These are phyloP conservation scores for Rhizopogon rudus DNA, from an alignment of 768 basidiomycete species.

Conservation along the genomic window DNA sequence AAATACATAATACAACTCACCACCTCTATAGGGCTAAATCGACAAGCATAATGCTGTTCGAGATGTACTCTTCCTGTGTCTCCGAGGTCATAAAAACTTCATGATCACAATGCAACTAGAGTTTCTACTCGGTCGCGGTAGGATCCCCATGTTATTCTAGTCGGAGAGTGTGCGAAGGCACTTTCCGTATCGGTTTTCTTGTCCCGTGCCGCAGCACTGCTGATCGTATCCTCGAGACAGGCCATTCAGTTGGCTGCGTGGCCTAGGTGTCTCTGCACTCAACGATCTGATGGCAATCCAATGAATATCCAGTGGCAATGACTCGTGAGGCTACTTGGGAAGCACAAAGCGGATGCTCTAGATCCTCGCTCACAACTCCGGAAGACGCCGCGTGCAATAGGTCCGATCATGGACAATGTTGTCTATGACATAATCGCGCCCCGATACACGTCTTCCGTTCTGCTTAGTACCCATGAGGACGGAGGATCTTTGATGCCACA, in stretches of 20 bases:
- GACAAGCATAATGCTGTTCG: no score
- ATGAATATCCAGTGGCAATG: constrained; percentile 34
- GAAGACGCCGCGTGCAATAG: no score
- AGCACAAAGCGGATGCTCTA: constrained; percentile 29
- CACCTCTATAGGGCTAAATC: no score
- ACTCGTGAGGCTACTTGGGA: constrained; percentile 37
- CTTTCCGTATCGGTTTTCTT: constrained; percentile 54
- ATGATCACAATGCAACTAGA: no score
- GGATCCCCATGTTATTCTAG: constrained; percentile 48
- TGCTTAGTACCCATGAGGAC: constrained; percentile 52
- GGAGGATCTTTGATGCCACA: constrained; percentile 60
- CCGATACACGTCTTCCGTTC: constrained; percentile 46
- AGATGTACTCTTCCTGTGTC: no score
- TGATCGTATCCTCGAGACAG: constrained; percentile 54
- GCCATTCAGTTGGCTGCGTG: constrained; percentile 76
- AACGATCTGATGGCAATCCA: constrained; percentile 19
- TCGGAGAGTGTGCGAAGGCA: constrained; percentile 14
- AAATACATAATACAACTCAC: no score
- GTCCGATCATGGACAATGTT: constrained; percentile 12
- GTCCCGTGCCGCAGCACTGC: constrained; percentile 40
- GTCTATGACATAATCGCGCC: constrained; percentile 63
- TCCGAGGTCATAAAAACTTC: no score
- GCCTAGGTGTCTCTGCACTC: constrained; percentile 32
- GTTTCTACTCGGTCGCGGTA: no score
- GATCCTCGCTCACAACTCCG: constrained; percentile 44